These are phyloP conservation scores for Hymenoscyphus repandus DNA, from an alignment of 2,329 filamentous ascomycete species.

Conservation along the genomic window DNA sequence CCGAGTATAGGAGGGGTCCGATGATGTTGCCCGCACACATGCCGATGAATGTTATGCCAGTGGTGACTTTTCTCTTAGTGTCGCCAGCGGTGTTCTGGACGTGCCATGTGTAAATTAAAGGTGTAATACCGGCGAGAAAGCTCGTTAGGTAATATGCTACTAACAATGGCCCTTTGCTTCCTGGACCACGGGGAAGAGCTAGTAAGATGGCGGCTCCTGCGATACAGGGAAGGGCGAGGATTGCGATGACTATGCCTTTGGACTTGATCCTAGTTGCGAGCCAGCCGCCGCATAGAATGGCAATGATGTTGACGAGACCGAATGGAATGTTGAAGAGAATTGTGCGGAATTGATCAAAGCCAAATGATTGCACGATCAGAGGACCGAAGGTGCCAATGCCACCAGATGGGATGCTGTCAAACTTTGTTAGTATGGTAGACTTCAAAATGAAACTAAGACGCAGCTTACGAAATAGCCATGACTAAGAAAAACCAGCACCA, in stretches of 20 bases:
- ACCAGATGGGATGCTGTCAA: constrained; percentile 13
- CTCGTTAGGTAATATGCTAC: constrained; percentile 47
- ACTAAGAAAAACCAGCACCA: constrained; percentile 31
- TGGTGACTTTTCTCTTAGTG: constrained; percentile 64
- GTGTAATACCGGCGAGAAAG: constrained; percentile 55
- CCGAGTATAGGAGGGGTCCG: constrained; percentile 58
- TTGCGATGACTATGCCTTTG: constrained; percentile 49
- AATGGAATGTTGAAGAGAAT: constrained; percentile 40
- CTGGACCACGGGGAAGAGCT: constrained; percentile 40
- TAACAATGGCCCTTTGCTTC: constrained; percentile 45
- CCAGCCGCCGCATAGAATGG: constrained; percentile 53
- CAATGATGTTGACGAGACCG: constrained; percentile 42
- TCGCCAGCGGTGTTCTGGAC: constrained; percentile 61
- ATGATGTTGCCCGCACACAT: constrained; percentile 62
- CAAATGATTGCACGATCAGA: constrained; percentile 38
- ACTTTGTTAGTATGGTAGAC: too few species aligned
- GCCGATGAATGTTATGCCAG: constrained; percentile 59
- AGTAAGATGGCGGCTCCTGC: constrained; percentile 47
- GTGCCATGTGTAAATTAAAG: constrained; percentile 56
- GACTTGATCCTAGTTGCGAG: constrained; percentile 47
- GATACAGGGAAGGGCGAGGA: constrained; percentile 51
- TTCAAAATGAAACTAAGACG: too few species aligned
- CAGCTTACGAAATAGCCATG: constrained; percentile 21
- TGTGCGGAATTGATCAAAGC: constrained; percentile 35
- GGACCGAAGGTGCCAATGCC: constrained; percentile 22